A percentile compares a stretch with the other conserved stretches of the same genome.
These are phyloP conservation scores for Mimosa pudica DNA, from an alignment of 306 rosid genomes.

Conservation along the genomic window DNA sequence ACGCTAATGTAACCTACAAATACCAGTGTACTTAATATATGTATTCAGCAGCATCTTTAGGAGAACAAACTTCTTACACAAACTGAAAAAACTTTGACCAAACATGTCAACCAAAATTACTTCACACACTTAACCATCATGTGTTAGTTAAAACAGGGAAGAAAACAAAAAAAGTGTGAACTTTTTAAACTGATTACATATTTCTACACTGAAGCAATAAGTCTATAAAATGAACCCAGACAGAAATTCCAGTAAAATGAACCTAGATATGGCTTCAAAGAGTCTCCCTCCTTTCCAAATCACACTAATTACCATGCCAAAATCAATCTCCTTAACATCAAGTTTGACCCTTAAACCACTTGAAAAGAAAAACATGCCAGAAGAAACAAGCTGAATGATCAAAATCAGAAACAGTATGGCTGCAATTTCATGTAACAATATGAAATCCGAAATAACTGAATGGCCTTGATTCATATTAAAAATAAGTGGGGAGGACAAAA, in stretches of 20 bases:
- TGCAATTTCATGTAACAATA: too few species aligned
- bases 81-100: not conserved
- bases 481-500: not conserved
- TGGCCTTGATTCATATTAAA: too few species aligned
- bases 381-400: too few species aligned
- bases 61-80: not conserved
- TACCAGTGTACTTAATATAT: conserved; percentile 21
- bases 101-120: not conserved
- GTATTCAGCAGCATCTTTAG: conserved; percentile 27
- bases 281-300: not conserved
- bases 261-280: not conserved
- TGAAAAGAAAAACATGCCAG: too few species aligned
- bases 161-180: not conserved
- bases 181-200: not conserved
- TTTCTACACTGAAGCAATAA: not conserved
- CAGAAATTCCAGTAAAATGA: not conserved
- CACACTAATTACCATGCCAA: not conserved
- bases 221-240: not conserved
- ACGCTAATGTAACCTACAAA: conserved; percentile 45
- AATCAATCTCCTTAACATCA: too few species aligned
- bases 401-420: too few species aligned
- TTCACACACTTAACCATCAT: not conserved
- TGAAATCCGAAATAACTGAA: too few species aligned
- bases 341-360: too few species aligned
- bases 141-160: not conserved